phyloP scores from a whole-genome alignment of 345 rosid genomes.

The Noccaea caerulescens region DNA sequence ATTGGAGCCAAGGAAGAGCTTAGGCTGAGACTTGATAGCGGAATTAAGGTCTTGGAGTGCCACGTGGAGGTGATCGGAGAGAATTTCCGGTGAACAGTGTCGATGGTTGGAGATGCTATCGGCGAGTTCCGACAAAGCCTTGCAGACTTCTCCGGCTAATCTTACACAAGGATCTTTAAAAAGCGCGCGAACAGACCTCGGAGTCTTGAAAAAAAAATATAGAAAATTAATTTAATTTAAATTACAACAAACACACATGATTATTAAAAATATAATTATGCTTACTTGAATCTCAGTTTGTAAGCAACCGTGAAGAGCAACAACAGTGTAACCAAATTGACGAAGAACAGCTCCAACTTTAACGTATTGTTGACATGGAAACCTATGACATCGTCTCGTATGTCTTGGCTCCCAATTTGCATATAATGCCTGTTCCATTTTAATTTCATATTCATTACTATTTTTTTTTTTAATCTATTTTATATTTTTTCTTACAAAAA shows the following conservation, averaged over 20 bases:
- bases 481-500: not conserved
- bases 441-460: not conserved
- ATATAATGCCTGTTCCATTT: slow-evolving; percentile 59
- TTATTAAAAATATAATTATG: not conserved
- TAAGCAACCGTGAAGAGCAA: slow-evolving; percentile 84
- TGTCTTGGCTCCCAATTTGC: slow-evolving; percentile 94
- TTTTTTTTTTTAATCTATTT: too few relatives aligned
- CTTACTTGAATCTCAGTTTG: slow-evolving; percentile 82
- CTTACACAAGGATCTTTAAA: slow-evolving; percentile 80
- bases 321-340: slow-evolving; percentile 76
- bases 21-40: slow-evolving; percentile 77
- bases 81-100: slow-evolving; percentile 75
- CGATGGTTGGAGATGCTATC: slow-evolving; percentile 62
- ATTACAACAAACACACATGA: not conserved
- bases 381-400: slow-evolving; percentile 55
- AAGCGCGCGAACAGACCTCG: slow-evolving; percentile 61
- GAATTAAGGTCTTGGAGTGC: slow-evolving; percentile 77
- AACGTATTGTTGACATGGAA: slow-evolving; percentile 81
- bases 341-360: slow-evolving; percentile 84
- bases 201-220: slow-evolving; percentile 51
- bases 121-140: slow-evolving; percentile 65
- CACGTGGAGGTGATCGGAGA: slow-evolving; percentile 77
- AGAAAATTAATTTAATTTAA: not conserved
- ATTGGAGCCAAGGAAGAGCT: slow-evolving; percentile 72
- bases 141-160: slow-evolving; percentile 69